A percentile compares a stretch with the other conserved stretches of the same genome.
Conservation (phyloP, 1,284 basidiomycete species). For the Trichosporon coremiiforme region DNA sequence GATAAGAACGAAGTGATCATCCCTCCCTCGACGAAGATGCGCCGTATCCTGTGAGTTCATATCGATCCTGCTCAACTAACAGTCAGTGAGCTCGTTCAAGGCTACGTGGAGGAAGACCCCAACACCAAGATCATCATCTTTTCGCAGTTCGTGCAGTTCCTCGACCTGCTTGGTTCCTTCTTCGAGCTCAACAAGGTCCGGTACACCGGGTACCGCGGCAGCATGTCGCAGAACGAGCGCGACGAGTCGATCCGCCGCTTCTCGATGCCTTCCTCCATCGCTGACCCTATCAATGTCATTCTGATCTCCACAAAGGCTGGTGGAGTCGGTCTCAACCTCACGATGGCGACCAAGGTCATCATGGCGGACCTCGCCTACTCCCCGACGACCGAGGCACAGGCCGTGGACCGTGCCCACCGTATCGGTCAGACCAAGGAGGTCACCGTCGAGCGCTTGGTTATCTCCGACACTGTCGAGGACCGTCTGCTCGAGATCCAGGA, state of each 20-base stretch:
- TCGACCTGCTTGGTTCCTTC: constrained; percentile 45
- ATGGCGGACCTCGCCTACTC: constrained; percentile 45
- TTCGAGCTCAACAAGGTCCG: constrained; percentile 38
- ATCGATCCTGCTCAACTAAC: background rate
- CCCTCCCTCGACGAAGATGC: constrained; percentile 50
- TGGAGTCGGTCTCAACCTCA: constrained; percentile 52
- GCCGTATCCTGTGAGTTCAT: constrained; percentile 42
- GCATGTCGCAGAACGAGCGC: constrained; percentile 46
- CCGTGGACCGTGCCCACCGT: constrained; percentile 66
- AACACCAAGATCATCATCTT: constrained; percentile 46
- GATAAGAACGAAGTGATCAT: constrained; percentile 22
- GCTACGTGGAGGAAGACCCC: constrained; percentile 38
- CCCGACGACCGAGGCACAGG: constrained; percentile 52
- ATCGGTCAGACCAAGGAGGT: constrained; percentile 88
- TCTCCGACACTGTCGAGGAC: constrained; percentile 53
- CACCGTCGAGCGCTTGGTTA: constrained; percentile 77
- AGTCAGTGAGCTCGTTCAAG: constrained; percentile 38
- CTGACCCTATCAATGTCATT: constrained; percentile 44
- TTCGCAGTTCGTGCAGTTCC: constrained; percentile 52
- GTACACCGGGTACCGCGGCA: constrained; percentile 48
- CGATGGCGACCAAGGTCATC: constrained; percentile 47
- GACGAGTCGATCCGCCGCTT: constrained; percentile 47
- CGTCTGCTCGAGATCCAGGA: constrained; percentile 34
- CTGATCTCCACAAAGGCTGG: constrained; percentile 56
- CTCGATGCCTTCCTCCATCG: constrained; percentile 34